Conservation (phyloP, 1,284 basidiomycete species). For the Fomitiporia mediterranea region DNA sequence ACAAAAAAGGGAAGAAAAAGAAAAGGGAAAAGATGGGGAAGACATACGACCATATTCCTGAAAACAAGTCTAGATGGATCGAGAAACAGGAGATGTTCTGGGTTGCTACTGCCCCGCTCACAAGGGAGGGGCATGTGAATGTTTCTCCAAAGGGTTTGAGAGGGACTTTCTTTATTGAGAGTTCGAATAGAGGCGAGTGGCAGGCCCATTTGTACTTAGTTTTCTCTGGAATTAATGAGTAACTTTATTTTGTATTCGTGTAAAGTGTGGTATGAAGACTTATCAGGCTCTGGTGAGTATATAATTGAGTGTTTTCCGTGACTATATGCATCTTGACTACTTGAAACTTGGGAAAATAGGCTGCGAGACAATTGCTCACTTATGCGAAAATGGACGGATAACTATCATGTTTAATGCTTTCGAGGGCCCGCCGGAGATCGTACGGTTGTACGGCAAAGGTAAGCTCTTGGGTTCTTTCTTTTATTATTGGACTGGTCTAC, state of each 20-base stretch:
- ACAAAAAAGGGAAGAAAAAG: too few relatives aligned
- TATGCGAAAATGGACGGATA: conserved; percentile 52
- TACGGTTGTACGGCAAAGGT: conserved; percentile 53
- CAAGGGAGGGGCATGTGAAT: conserved; percentile 46
- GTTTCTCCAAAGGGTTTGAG: conserved; percentile 45
- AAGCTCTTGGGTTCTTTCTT: conserved; percentile 11
- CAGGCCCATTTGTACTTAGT: too few relatives aligned
- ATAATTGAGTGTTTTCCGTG: too few relatives aligned
- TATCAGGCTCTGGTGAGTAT: conserved; percentile 50
- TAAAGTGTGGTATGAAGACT: conserved; percentile 56
- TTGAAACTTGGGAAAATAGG: conserved; percentile 32
- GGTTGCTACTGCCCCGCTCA: conserved; percentile 52
- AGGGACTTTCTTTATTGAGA: background rate
- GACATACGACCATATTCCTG: conserved; percentile 44
- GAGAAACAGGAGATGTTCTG: conserved; percentile 52
- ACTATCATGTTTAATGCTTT: conserved; percentile 56
- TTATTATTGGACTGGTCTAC: background rate
- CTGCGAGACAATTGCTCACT: conserved; percentile 53
- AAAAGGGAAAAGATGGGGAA: conserved; percentile 50
- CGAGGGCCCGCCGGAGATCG: conserved; percentile 41
- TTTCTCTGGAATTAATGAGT: too few relatives aligned
- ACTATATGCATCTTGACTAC: background rate
- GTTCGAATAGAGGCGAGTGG: background rate
- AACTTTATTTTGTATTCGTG: conserved; percentile 41
- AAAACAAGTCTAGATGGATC: conserved; percentile 46